Percentiles rank a stretch among this genome's conserved stretches.
Conservation (phyloP, 2,329 filamentous ascomycete genomes). For the Rasamsonia emersonii region DNA sequence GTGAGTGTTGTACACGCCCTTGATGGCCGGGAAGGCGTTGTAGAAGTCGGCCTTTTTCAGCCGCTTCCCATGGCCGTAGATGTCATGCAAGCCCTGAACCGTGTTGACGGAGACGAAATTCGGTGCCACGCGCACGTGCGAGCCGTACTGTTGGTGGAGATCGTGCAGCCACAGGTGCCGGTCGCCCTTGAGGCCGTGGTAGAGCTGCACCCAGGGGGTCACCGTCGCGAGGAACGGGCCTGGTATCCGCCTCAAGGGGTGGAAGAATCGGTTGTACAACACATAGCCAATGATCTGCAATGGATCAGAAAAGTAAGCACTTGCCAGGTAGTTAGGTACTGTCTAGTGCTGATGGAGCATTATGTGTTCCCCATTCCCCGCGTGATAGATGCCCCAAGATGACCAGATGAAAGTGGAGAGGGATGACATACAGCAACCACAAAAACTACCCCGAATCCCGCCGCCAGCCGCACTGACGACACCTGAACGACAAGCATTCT, state of each 20-base stretch:
- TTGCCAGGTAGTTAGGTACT: not conserved
- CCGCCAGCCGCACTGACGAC: conserved; percentile 4
- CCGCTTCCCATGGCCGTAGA: conserved; percentile 32
- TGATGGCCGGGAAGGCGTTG: conserved; percentile 61
- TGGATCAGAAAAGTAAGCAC: no score
- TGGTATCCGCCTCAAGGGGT: conserved; percentile 23
- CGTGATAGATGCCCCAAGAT: no score
- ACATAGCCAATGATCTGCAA: conserved; percentile 19
- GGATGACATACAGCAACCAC: conserved; percentile 4
- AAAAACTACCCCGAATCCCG: conserved; percentile 4
- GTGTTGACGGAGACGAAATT: conserved; percentile 73
- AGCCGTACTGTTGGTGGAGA: conserved; percentile 62
- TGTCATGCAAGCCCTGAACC: conserved; percentile 45
- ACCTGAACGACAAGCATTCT: conserved; percentile 7
- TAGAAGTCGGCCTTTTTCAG: conserved; percentile 62
- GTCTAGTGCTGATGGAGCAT: no score
- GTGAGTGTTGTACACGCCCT: conserved; percentile 59
- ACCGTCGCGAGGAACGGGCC: conserved; percentile 24
- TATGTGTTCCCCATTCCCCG: no score
- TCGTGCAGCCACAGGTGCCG: conserved; percentile 65
- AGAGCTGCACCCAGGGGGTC: conserved; percentile 51
- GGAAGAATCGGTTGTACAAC: conserved; percentile 28
- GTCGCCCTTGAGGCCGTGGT: conserved; percentile 66
- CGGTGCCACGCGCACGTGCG: conserved; percentile 65
- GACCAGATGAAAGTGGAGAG: not conserved